Evolutionary conservation across 495 filamentous ascomycete species (phyloP), one percentile per base, ranked within the genome.

Genomic region (Hypoxylon perforatum): DNA sequence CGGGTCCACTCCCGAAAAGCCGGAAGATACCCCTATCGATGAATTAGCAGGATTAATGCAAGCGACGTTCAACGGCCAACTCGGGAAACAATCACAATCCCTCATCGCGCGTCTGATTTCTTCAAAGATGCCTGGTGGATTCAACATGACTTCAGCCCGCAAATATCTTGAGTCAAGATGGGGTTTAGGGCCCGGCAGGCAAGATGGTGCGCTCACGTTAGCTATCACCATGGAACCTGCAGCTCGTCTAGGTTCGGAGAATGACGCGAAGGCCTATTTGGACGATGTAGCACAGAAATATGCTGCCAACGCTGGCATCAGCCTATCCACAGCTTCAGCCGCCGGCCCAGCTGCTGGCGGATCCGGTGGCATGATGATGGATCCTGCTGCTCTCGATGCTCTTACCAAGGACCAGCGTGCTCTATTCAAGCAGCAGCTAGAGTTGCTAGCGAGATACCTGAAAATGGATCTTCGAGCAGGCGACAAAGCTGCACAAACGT

Each of bases 101-200:
- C 87, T 98, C 53, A 89, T 98, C 72, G 94, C 96, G 28, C 88
- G 94, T 61, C 82, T 97, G 73, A 94, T 99, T 23, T 97, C 96
- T 3, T 97, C 95, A 4, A 99, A 99, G 78, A 98, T 99, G 95
- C 96, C 95, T 30, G 96, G 94, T 73, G 95, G 95, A 48, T 99
- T 98, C 85, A 99, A 98, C 75, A 98, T 98, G 74, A 97, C 94
- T 68, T 84, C 90, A 1, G 92, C 95, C 11, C 86, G 94, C 48
- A 98, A 99, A 80, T 95, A 98, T 70, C 77, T 99, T 19, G 93
- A 96, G 80, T 94, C 93, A 5, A 84, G 92, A 74, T 99, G 93
- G 93, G 96, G 95, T 33, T 80, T 99, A 54, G 92, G 83, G 4
- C 75, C 90, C 30, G 96, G 96, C 19, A 85, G 96, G 67, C 95